Percentiles rank a stretch among this genome's conserved stretches.
Evolutionary conservation across 495 filamentous ascomycete species (phyloP).

Genomic region (Chaetomium fimeti): DNA sequence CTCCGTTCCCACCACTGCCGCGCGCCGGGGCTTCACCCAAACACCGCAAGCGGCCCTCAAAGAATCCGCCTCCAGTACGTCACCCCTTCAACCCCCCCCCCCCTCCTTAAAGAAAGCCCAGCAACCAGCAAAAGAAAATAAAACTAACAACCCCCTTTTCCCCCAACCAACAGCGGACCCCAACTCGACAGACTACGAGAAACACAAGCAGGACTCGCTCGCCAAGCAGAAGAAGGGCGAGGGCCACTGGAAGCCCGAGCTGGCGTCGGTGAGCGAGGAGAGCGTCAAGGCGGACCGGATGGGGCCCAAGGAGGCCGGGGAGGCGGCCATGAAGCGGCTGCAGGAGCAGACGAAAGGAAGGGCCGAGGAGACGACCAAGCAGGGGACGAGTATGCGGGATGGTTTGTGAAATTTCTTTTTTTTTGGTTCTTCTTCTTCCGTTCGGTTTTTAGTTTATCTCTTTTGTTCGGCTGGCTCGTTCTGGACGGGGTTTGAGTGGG

Average conservation of each 20-base stretch:
- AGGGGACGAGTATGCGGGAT: constrained; percentile 48
- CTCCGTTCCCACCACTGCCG: neutral
- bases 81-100: neutral
- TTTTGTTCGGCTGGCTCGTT: neutral
- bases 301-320: constrained; percentile 16
- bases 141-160: neutral
- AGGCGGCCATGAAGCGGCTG: constrained; percentile 42
- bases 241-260: constrained; percentile 74
- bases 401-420: constrained; percentile 33
- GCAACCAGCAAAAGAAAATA: no score
- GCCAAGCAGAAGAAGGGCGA: constrained; percentile 70
- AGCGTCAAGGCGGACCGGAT: constrained; percentile 59
- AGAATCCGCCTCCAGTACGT: constrained; percentile 14
- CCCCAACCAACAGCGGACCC: constrained; percentile 28
- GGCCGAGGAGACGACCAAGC: constrained; percentile 50
- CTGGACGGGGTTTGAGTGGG: neutral
- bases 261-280: constrained; percentile 79
- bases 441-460: no score
- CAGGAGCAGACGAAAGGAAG: constrained; percentile 52
- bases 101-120: neutral
- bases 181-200: constrained; percentile 52
- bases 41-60: constrained; percentile 10
- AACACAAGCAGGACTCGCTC: constrained; percentile 70
- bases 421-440: neutral
- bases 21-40: constrained; percentile 14